These are phyloP conservation scores for Puccinia coronata DNA, from an alignment of 1,284 basidiomycete genomes.

Conservation along the genomic window DNA sequence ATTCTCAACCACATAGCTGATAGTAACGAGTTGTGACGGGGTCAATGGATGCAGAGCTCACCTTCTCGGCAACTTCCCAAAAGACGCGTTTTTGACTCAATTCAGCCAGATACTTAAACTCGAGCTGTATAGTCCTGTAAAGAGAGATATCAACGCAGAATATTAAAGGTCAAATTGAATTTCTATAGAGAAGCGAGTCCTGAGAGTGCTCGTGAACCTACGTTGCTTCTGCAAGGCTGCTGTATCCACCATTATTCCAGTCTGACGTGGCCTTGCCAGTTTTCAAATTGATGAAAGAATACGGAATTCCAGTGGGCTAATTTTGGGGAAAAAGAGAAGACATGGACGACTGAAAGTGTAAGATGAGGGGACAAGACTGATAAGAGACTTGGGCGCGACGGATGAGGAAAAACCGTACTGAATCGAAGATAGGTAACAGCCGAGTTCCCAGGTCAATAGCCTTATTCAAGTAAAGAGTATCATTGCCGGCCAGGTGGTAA, in stretches of 20 bases:
- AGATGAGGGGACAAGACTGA: neutral
- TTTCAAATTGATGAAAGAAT: slow-evolving; percentile 75
- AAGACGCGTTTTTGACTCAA: slow-evolving; percentile 75
- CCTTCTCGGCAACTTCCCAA: slow-evolving; percentile 79
- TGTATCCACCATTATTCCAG: slow-evolving; percentile 67
- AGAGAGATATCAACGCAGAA: neutral
- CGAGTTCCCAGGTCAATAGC: slow-evolving; percentile 80
- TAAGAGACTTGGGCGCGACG: neutral
- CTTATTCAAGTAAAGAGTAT: slow-evolving; percentile 71
- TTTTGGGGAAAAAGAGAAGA: neutral
- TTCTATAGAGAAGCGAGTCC: neutral
- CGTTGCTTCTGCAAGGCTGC: slow-evolving; percentile 80
- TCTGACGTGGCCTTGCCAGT: slow-evolving; percentile 69
- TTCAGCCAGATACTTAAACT: slow-evolving; percentile 83
- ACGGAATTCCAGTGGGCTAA: slow-evolving; percentile 72
- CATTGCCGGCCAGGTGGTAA: slow-evolving; percentile 68
- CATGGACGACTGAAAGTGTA: no score
- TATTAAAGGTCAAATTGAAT: neutral
- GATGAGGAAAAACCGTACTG: slow-evolving; percentile 56
- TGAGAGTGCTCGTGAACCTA: slow-evolving; percentile 27
- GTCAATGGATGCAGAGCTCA: slow-evolving; percentile 57
- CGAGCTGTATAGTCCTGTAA: slow-evolving; percentile 72
- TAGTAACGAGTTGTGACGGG: neutral
- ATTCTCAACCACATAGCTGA: neutral
- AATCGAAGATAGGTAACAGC: slow-evolving; percentile 80